A percentile compares a stretch with the other conserved stretches of the same genome.
Evolutionary conservation across 2,329 filamentous ascomycete species (phyloP).

Genomic region (Pseudogymnoascus sp.): DNA sequence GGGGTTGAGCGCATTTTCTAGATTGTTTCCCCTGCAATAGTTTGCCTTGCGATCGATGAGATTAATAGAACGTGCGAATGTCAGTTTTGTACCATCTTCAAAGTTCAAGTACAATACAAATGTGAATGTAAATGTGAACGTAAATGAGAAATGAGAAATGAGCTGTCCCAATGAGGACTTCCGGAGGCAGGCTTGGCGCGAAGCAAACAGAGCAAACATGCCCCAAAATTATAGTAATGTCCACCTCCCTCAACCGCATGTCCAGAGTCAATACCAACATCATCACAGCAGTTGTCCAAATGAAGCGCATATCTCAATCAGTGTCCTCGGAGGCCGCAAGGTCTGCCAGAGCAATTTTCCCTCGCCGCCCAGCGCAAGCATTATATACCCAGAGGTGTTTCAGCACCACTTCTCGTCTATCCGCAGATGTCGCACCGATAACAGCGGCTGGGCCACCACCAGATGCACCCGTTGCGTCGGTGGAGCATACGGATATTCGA

Average conservation of each 20-base stretch:
- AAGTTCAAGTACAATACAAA: background rate
- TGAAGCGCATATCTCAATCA: conserved; percentile 29
- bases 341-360: conserved; percentile 15
- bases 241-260: background rate
- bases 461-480: conserved; percentile 43
- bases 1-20: conserved; percentile 31
- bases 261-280: background rate
- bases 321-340: conserved; percentile 14
- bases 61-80: background rate
- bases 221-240: background rate
- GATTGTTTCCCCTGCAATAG: background rate
- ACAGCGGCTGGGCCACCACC: conserved; percentile 56
- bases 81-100: background rate
- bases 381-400: conserved; percentile 21
- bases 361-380: background rate
- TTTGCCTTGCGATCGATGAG: background rate
- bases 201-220: conserved; percentile 11
- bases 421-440: conserved; percentile 37
- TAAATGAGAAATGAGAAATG: background rate
- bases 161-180: background rate
- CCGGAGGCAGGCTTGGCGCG: conserved; percentile 2
- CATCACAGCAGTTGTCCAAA: conserved; percentile 15
- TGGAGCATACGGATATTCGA: conserved; percentile 34
- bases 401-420: conserved; percentile 24
- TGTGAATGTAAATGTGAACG: background rate